Conservation (phyloP, 106 monocot species). For the Dioscorea zingiberensis region DNA sequence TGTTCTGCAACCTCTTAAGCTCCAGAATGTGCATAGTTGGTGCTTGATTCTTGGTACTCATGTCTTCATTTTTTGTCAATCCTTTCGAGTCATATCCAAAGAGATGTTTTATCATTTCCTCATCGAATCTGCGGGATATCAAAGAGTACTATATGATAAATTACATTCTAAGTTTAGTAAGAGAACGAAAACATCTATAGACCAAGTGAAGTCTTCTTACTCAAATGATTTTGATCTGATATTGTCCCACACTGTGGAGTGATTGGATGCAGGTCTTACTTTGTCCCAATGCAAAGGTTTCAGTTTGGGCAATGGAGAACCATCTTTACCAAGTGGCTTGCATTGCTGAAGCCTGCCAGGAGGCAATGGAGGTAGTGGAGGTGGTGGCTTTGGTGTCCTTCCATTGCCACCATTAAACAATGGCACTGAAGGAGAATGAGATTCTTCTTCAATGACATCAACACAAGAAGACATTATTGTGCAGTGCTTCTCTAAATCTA, state of each 20-base stretch:
- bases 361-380: conserved; percentile 14
- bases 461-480: no score
- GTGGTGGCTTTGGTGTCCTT: conserved; percentile 13
- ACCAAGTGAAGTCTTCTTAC: conserved; percentile 29
- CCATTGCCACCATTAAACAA: no score
- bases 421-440: no score
- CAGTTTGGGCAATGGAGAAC: conserved; percentile 54
- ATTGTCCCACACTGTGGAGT: conserved; percentile 85
- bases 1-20: conserved; percentile 79
- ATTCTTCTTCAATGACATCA: no score
- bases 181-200: not conserved
- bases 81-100: conserved; percentile 62
- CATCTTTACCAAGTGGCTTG: conserved; percentile 27
- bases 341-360: conserved; percentile 1
- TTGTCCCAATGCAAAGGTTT: conserved; percentile 99
- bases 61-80: conserved; percentile 41
- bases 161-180: not conserved
- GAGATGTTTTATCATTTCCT: conserved; percentile 79
- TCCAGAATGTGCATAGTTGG: conserved; percentile 72
- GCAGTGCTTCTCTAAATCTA: no score
- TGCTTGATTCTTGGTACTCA: conserved; percentile 42
- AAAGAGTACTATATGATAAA: not conserved
- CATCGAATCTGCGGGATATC: conserved; percentile 51
- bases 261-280: conserved; percentile 58
- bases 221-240: conserved; percentile 83